Evolutionary conservation across 805 yeast genomes (phyloP), one percentile per base, ranked within the genome.

Genomic region (Candida multigemmis): DNA sequence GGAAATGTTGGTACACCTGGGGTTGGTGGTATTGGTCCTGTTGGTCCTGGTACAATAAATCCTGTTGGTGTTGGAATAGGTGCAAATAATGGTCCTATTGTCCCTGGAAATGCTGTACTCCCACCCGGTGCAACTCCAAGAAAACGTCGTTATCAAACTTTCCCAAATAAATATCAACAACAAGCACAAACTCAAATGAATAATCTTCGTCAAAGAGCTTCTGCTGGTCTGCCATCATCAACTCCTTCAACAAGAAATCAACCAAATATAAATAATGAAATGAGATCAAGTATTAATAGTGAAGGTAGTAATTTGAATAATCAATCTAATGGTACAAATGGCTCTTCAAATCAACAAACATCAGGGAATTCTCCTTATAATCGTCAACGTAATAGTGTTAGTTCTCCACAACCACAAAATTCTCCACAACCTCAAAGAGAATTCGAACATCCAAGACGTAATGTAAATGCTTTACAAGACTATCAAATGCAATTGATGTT

Each of bases 401-500:
- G 29, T 6, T 22, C 21, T 16, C 17, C n/a, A n/a, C n/a, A 24
- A 7, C 29, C 32, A 5, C 41, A 38, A 25, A 36, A 27, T 14
- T 31, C 39, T 6, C 42, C 33, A 10, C 38, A 32, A 21, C 33
- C 33, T n/a, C 19, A 18, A 8, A 8, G 19, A 8, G 19, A 18
- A n/a, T n/a, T n/a, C 19, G 19, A 18, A 18, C 19, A 13, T 28
- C 17, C 16, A 21, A 24, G 13, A 7, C 14, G 57, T 23, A 59
- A 59, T 38, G 60, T 56, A 31, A 67, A 65, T 41, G 87, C 89
- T 2, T 56, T 83, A 21, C 83, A 78, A 41, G 93, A 83, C 45
- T 83, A 84, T 49, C 93, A 83, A 48, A 75, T 73, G 62, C 89
- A 82, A 50, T 56, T 82, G 38, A 69, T 80, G 68, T 47, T 78